These are phyloP conservation scores for Pythium plurisporium DNA, from an alignment of 352 stramenopile genomes.

Conservation along the genomic window DNA sequence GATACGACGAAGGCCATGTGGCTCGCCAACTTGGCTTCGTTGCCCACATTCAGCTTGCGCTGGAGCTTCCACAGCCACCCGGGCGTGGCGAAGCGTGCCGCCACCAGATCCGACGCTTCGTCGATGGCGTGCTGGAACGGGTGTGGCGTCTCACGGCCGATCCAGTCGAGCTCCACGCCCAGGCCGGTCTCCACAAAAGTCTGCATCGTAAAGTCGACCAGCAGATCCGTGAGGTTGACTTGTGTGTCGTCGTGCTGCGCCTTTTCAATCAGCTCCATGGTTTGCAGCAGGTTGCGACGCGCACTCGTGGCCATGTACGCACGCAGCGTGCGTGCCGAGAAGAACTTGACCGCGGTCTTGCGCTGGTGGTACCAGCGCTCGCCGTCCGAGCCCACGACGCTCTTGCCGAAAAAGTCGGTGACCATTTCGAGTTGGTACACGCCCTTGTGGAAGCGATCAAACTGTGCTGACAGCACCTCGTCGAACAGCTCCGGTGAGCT, in stretches of 20 bases:
- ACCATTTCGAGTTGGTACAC: slow-evolving; percentile 14
- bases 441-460: slow-evolving; percentile 29
- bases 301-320: slow-evolving; percentile 16
- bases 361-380: slow-evolving; percentile 27
- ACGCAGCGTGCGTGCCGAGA: slow-evolving; percentile 25
- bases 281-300: slow-evolving; percentile 9
- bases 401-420: slow-evolving; percentile 16
- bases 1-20: slow-evolving; percentile 26
- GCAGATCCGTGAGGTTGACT: slow-evolving; percentile 26
- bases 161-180: slow-evolving; percentile 36
- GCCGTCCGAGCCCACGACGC: slow-evolving; percentile 24
- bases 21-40: slow-evolving; percentile 30
- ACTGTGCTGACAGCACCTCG: slow-evolving; percentile 27
- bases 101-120: slow-evolving; percentile 17
- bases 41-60: slow-evolving; percentile 34
- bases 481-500: slow-evolving; percentile 22
- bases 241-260: not conserved
- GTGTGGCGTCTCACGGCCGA: slow-evolving; percentile 26
- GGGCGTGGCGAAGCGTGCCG: not conserved
- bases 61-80: slow-evolving; percentile 41
- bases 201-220: slow-evolving; percentile 45
- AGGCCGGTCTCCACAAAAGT: slow-evolving; percentile 49
- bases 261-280: slow-evolving; percentile 7
- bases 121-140: slow-evolving; percentile 44
- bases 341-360: slow-evolving; percentile 25